Evolutionary conservation across 23 red algal genomes (phyloP).

Genomic region (Gracilaria domingensis): DNA sequence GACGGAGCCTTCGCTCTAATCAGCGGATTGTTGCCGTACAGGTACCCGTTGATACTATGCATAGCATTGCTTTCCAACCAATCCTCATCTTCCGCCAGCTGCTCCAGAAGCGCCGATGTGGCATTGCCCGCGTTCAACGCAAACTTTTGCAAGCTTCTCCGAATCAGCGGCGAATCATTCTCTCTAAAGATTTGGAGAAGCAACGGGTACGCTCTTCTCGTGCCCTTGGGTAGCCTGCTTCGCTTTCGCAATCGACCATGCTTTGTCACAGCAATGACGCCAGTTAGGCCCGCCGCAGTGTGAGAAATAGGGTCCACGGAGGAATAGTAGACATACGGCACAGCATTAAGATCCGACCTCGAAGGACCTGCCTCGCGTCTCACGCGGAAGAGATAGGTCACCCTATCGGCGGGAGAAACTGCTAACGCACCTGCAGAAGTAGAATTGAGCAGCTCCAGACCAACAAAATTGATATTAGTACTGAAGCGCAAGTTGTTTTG

Average conservation of each 20-base stretch:
- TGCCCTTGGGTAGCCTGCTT: constrained; percentile 37
- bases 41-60: constrained; percentile 50
- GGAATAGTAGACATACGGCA: constrained; percentile 54
- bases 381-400: constrained; percentile 38
- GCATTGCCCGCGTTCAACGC: not conserved
- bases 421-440: not conserved
- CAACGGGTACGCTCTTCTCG: constrained; percentile 22
- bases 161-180: constrained; percentile 38
- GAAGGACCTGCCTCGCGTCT: constrained; percentile 43
- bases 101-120: constrained; percentile 4
- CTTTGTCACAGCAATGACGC: constrained; percentile 35
- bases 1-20: not conserved
- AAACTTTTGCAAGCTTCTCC: constrained; percentile 32
- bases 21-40: constrained; percentile 43
- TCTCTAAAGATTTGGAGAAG: constrained; percentile 48
- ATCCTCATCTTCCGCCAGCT: constrained; percentile 31
- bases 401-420: constrained; percentile 9
- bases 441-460: constrained; percentile 18
- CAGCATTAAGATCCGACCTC: constrained; percentile 11
- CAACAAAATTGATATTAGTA: constrained; percentile 34
- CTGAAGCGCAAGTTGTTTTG: constrained; percentile 39
- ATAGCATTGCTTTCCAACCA: constrained; percentile 54
- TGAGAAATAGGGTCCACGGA: constrained; percentile 61
- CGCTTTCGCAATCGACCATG: constrained; percentile 8
- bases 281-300: constrained; percentile 58